Conservation (phyloP, 2,329 filamentous ascomycete species). For the Parafenestella ontariensis region DNA sequence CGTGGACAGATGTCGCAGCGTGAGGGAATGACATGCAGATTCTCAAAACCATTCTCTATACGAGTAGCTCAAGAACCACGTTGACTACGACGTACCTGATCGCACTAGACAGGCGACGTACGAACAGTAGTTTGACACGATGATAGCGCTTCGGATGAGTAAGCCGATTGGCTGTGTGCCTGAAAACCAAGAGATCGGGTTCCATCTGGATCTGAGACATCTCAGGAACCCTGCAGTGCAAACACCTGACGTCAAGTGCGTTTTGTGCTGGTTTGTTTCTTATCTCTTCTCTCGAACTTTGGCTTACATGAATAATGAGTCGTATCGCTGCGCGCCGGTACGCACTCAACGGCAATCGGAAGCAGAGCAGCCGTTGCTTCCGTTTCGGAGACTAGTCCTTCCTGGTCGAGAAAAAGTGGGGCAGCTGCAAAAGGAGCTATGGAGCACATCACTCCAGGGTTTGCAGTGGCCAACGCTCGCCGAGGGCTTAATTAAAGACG, state of each 20-base stretch:
- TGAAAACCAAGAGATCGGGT: constrained; percentile 4
- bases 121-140: background rate
- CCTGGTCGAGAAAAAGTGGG: background rate
- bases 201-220: constrained; percentile 8
- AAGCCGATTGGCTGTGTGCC: constrained; percentile 21
- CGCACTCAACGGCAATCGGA: background rate
- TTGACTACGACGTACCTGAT: background rate
- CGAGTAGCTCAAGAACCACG: too few relatives aligned
- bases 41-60: background rate
- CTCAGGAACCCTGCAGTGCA: background rate
- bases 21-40: too few relatives aligned
- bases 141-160: constrained; percentile 1
- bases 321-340: background rate
- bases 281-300: background rate
- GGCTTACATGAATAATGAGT: background rate
- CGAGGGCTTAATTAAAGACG: constrained; percentile 10
- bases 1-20: too few relatives aligned
- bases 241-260: background rate
- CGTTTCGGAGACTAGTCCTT: constrained; percentile 13
- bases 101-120: constrained; percentile 8
- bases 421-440: background rate
- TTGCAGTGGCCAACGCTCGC: constrained; percentile 7
- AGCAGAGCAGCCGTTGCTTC: background rate
- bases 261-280: too few relatives aligned
- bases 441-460: constrained; percentile 13